These are phyloP conservation scores for Capronia epimyces DNA, from an alignment of 2,329 filamentous ascomycete genomes.

Conservation along the genomic window DNA sequence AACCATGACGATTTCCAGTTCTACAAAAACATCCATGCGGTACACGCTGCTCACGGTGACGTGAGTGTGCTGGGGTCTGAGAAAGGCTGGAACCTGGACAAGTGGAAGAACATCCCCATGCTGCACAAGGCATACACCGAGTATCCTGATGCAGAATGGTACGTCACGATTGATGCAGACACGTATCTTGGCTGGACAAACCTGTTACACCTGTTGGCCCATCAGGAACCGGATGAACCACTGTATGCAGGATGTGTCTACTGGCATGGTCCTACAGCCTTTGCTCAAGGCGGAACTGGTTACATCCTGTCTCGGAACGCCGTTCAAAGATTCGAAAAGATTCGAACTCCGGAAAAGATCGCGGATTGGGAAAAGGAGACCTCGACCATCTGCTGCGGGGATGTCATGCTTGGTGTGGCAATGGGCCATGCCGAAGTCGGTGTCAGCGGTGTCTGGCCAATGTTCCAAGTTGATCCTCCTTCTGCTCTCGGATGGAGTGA, in stretches of 20 bases:
- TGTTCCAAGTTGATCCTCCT: conserved; percentile 24
- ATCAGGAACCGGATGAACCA: conserved; percentile 19
- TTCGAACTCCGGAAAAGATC: conserved; percentile 15
- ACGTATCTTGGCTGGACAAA: conserved; percentile 24
- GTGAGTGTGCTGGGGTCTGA: conserved; percentile 19
- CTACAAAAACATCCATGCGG: conserved; percentile 28
- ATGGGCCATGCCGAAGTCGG: conserved; percentile 19
- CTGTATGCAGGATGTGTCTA: conserved; percentile 22
- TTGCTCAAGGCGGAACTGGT: conserved; percentile 23
- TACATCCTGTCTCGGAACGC: conserved; percentile 20
- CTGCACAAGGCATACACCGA: conserved; percentile 50
- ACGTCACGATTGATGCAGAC: conserved; percentile 42
- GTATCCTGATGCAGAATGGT: conserved; percentile 54
- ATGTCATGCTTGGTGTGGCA: conserved; percentile 24
- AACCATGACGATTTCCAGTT: conserved; percentile 49
- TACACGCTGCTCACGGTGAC: conserved; percentile 17
- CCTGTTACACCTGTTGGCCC: conserved; percentile 17
- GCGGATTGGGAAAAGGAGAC: conserved; percentile 24
- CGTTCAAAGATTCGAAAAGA: conserved; percentile 19
- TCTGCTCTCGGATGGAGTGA: conserved; percentile 14
- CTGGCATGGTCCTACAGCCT: conserved; percentile 17
- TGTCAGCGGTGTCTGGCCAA: conserved; percentile 23
- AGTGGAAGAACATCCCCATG: conserved; percentile 59
- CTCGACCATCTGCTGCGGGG: conserved; percentile 23
- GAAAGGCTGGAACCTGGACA: conserved; percentile 52